phyloP scores from a whole-genome alignment of 305 asterid species.

The Solanum hybrid region DNA sequence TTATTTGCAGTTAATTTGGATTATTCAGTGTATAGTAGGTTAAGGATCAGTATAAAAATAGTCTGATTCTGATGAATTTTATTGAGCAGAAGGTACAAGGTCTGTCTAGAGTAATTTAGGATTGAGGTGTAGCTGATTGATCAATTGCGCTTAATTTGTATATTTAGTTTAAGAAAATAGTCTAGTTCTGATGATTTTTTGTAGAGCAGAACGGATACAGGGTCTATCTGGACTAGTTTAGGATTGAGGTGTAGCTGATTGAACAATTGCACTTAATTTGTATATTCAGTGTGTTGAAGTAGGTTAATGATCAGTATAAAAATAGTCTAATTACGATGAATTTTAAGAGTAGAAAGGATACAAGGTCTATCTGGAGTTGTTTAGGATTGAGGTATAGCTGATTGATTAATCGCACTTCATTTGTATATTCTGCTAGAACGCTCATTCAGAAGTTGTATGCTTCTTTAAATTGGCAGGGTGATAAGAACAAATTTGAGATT shows the following conservation, averaged over 20 bases:
- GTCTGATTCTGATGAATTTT: background rate
- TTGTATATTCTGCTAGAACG: background rate
- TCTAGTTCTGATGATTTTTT: background rate
- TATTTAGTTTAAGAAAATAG: background rate
- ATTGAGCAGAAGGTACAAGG: background rate
- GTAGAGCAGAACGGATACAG: background rate
- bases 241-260: background rate
- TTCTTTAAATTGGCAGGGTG: conserved; percentile 23
- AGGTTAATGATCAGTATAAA: background rate
- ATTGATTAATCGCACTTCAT: background rate
- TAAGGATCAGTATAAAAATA: background rate
- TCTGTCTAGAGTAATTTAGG: background rate
- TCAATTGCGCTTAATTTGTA: background rate
- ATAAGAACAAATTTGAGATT: conserved; percentile 50
- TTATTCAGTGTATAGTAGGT: background rate
- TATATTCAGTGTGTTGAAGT: background rate
- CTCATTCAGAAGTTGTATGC: background rate
- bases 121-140: background rate
- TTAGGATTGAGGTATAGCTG: background rate
- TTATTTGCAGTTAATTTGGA: background rate
- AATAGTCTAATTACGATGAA: background rate
- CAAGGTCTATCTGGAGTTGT: background rate
- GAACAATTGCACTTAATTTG: background rate
- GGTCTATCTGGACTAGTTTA: background rate
- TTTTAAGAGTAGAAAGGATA: background rate